Evolutionary conservation across 225 moss, liverwort and hornwort genomes (phyloP).

Genomic region (Takakia lepidozioides): DNA sequence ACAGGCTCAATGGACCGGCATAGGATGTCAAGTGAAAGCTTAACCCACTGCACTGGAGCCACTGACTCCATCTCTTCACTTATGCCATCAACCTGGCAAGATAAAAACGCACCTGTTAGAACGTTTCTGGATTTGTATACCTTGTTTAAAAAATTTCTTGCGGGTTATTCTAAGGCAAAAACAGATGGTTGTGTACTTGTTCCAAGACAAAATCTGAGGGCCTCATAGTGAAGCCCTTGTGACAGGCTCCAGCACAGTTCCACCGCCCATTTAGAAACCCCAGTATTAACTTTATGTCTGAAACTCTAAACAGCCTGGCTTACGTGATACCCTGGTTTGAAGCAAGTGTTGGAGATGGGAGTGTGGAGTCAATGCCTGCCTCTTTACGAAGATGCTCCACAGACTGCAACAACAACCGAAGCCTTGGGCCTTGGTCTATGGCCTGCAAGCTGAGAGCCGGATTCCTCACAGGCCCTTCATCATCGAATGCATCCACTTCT

Average conservation of each 20-base stretch:
- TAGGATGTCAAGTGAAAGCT: constrained; percentile 50
- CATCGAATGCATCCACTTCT: constrained; percentile 15
- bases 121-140: too few relatives aligned
- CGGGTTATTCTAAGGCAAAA: too few relatives aligned
- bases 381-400: constrained; percentile 82
- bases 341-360: constrained; percentile 10
- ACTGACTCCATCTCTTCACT: constrained; percentile 32
- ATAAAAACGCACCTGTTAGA: constrained; percentile 4
- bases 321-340: neutral
- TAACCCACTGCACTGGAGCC: constrained; percentile 55
- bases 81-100: constrained; percentile 63
- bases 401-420: constrained; percentile 59
- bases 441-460: constrained; percentile 87
- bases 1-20: constrained; percentile 54
- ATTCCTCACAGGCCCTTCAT: constrained; percentile 31
- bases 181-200: too few relatives aligned
- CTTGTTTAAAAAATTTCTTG: too few relatives aligned
- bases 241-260: too few relatives aligned
- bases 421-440: constrained; percentile 53
- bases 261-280: too few relatives aligned
- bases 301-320: too few relatives aligned
- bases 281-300: too few relatives aligned
- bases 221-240: too few relatives aligned
- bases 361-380: constrained; percentile 88
- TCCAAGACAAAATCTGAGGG: too few relatives aligned